Base-by-base conservation (phyloP, 2,329 filamentous ascomycete species). In the Cladosporium austrohemisphaericum region DNA sequence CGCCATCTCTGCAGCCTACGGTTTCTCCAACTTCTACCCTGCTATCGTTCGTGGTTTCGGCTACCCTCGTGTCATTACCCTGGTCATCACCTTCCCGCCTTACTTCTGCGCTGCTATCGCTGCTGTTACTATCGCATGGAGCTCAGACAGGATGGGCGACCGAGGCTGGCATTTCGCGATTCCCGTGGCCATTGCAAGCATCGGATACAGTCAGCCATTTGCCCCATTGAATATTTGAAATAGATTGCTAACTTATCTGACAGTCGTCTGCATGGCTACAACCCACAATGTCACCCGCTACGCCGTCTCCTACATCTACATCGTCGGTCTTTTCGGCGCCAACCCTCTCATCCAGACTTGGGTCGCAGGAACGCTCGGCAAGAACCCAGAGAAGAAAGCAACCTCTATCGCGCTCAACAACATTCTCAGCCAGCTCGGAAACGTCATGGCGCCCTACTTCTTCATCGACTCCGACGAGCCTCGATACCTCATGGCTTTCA, bases 31-130 rank as follows among this genome's bases (percentile, higher is more conserved):
- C 22, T 66, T 65, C 50, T 56, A 65, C 41, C 62, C 62, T 19
- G 64, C 62, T 16, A 59, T 61, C 50, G 70, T 89, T 2, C 80
- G 86, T 57, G 76, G 82, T 0, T 58, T 95, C 13, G 82, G 94
- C 68, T 94, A 79, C 69, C 73, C 76, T 16, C 79, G 84, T 7
- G 71, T 87, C 3, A 74, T 71, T 23, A 72, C 70, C 1, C 70
- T 70, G 14, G 41, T 45, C 9, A 56, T 68, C 20, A 66, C 64
- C 2, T 63, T 60, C 9, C 65, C 65, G 10, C 66, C 65, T 3
- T 68, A 67, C 49, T 38, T 48, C 35, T 31, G 32, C 20, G 45
- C 45, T 4, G 41, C 29, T 18, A 26, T 45, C 26, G 45, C 59
- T 20, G 43, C 52, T 11, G 50, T 60, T n/a, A 63, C 61, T 4